phyloP scores from a whole-genome alignment of 495 filamentous ascomycete genomes.

The Clohesyomyces aquaticus region DNA sequence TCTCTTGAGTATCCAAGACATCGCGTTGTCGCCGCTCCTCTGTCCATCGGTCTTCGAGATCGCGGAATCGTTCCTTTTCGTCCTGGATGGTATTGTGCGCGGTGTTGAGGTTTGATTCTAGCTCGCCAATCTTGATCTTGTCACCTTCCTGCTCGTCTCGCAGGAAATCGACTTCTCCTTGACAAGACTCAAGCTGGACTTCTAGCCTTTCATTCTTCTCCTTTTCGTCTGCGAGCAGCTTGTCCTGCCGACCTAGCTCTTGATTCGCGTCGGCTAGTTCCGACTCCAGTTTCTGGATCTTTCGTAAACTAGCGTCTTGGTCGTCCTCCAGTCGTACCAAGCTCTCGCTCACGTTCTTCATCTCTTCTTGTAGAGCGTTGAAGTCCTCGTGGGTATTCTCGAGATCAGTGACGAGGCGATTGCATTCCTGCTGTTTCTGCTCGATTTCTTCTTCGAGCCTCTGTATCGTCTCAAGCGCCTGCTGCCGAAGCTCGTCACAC shows the following conservation, averaged over 20 bases:
- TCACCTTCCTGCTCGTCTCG: conserved; percentile 96
- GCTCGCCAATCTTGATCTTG: conserved; percentile 95
- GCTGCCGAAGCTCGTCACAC: conserved; percentile 74
- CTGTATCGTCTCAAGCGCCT: conserved; percentile 83
- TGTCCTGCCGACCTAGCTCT: conserved; percentile 60
- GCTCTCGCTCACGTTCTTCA: conserved; percentile 84
- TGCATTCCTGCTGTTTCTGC: conserved; percentile 70
- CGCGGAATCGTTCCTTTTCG: conserved; percentile 76
- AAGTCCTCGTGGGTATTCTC: conserved; percentile 79
- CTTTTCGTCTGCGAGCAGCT: conserved; percentile 68
- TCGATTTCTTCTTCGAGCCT: conserved; percentile 79
- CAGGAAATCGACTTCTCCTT: conserved; percentile 91
- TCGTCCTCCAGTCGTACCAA: conserved; percentile 87
- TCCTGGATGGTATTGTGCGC: conserved; percentile 72
- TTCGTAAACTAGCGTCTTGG: conserved; percentile 49
- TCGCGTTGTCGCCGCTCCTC: conserved; percentile 85
- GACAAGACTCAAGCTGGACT: conserved; percentile 88
- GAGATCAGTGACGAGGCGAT: conserved; percentile 69
- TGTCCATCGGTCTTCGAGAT: conserved; percentile 76
- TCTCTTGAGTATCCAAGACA: conserved; percentile 79
- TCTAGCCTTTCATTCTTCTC: conserved; percentile 82
- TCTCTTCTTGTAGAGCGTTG: conserved; percentile 81
- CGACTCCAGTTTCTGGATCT: conserved; percentile 47
- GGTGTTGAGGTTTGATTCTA: conserved; percentile 78
- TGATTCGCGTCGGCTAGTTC: conserved; percentile 48